Base-by-base conservation (phyloP, 1,284 basidiomycete species). In the Sporisorium exsertum region DNA sequence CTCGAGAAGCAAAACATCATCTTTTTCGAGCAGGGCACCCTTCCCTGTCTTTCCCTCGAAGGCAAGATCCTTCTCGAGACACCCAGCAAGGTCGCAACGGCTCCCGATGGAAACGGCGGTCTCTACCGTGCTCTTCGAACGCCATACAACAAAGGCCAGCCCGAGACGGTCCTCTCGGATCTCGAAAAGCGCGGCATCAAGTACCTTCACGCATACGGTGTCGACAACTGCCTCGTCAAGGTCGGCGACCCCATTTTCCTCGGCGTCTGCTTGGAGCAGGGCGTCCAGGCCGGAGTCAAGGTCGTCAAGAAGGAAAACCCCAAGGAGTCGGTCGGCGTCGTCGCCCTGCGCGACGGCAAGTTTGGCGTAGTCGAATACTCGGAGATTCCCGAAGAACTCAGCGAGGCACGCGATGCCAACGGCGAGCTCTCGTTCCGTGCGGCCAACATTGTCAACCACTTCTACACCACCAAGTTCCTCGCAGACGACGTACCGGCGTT, bases 21-120 rank as follows among this genome's bases (percentile, higher is more conserved):
- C 72, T 91, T 99, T 87, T 99, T 99, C 81, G 94, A 99, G 87
- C 97, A 99, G 89, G 96, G 96, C 94, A 96, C 95, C 10, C 89
- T 99, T 26, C 97, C 97, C 24, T 98, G 96, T 85, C 89, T 99
- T 45, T 93, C 93, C 3, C 91, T 92, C 88, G 93, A 97, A 18
- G 97, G 97, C 77, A 97, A 97, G 86, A 92, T 98, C 78, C 87
- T 99, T 66, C 91, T 99, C 64, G 93, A 96, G 69, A 89, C 90
- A 4, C 88, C 89, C 24, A 92, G 91, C 45, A 90, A 89, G 54
- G 89, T 98, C 57, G 94, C 94, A 32, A 94, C 96, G 52, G 95
- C 97, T 9, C 97, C 97, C 1, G 96, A 97, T 82, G 97, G 97
- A 64, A 99, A 99, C 85, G 97, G 97, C 64, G 97, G 97, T 22